Base-by-base conservation (phyloP, 163 green algal genomes). In the Botryococcus braunii region DNA sequence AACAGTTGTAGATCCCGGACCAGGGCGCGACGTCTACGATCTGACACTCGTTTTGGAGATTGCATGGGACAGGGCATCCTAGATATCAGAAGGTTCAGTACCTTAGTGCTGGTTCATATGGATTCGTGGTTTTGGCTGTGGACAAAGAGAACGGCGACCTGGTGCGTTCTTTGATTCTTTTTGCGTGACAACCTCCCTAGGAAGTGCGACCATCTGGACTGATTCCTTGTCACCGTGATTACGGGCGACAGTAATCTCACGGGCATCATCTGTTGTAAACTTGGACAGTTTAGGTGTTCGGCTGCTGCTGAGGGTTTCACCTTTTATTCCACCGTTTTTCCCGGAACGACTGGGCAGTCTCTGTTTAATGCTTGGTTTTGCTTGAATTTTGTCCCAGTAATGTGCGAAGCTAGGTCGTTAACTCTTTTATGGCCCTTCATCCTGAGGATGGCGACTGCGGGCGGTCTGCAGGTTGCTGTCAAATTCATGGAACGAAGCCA, bases 401-500 rank as follows among this genome's bases (percentile, higher is more conserved):
- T 41, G 13, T 27, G 13, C 27, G 8, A 9, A 25, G 39, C 34
- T n/a, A 38, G 40, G 6, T 2, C 38, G n/a, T 39, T 13, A 55
- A 31, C 5, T 48, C 8, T 29, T 55, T 60, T 32, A 21, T 46
- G 21, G 32, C n/a, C n/a, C n/a, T n/a, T n/a, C n/a, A n/a, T n/a
- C n/a, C n/a, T n/a, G n/a, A n/a, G n/a, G n/a, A n/a, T n/a, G n/a
- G n/a, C n/a, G n/a, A n/a, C n/a, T n/a, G n/a, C n/a, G n/a, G n/a
- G 8, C 1, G 80, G 77, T 11, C 81, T 92, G 72, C 67, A 79
- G 39, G 55, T 77, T 37, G 77, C 77, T 17, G 71, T 79, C 48
- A 83, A 83, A 50, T 80, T 80, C 64, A 72, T 83, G 36, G 70
- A 80, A 63, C 62, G 77, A 7, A 65, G 68, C 39, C 59, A 35